Percentiles rank a stretch among this genome's conserved stretches.
These are phyloP conservation scores for Neurospora sp. DNA, from an alignment of 495 filamentous ascomycete species.

Conservation along the genomic window DNA sequence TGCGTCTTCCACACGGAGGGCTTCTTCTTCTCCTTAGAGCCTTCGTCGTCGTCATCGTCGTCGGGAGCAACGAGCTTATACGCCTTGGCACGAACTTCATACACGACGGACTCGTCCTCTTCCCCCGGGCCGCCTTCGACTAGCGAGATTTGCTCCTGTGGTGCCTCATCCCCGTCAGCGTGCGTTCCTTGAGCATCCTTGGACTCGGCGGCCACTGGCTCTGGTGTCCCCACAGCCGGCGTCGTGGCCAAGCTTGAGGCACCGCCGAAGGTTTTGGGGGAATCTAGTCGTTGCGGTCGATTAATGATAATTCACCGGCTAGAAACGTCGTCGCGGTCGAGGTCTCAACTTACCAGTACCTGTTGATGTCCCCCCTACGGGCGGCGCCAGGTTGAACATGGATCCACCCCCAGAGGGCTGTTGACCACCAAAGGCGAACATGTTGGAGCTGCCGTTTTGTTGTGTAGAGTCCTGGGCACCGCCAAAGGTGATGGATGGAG, in stretches of 20 bases:
- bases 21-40: slow-evolving; percentile 19
- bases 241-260: slow-evolving; percentile 46
- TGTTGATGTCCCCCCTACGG: slow-evolving; percentile 28
- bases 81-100: slow-evolving; percentile 54
- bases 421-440: slow-evolving; percentile 19
- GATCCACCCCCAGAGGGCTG: slow-evolving; percentile 14
- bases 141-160: slow-evolving; percentile 53
- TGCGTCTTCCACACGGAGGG: slow-evolving; percentile 46
- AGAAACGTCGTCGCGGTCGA: neutral
- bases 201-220: slow-evolving; percentile 38
- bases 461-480: slow-evolving; percentile 10
- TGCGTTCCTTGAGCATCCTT: slow-evolving; percentile 40
- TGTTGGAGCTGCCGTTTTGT: slow-evolving; percentile 1
- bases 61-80: slow-evolving; percentile 36
- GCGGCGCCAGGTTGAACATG: slow-evolving; percentile 24
- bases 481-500: slow-evolving; percentile 23
- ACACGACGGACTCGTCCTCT: slow-evolving; percentile 55
- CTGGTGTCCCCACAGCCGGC: slow-evolving; percentile 52
- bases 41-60: slow-evolving; percentile 25
- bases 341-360: slow-evolving; percentile 31
- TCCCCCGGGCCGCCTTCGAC: slow-evolving; percentile 54
- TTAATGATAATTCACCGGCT: slow-evolving; percentile 11
- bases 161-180: slow-evolving; percentile 37
- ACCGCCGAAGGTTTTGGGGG: slow-evolving; percentile 36
- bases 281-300: slow-evolving; percentile 18